Conservation (phyloP, 1,284 basidiomycete species). For the Marasmius fiardii region DNA sequence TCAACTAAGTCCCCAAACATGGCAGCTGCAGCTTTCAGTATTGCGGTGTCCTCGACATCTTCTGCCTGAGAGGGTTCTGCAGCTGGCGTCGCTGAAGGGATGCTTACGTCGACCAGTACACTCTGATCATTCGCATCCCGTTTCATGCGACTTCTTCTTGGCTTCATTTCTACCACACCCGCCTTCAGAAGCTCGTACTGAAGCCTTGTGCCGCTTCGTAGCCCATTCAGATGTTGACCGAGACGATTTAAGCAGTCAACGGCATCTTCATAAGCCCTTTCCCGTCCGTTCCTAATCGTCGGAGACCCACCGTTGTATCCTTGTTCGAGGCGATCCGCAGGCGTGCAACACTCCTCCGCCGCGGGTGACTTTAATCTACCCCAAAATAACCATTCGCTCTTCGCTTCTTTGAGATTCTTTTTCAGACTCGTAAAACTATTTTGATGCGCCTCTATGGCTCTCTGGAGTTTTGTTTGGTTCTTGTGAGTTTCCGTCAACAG, state of each 20-base stretch:
- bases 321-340: conserved; percentile 27
- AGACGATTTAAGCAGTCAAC: conserved; percentile 82
- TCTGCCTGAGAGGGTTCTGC: conserved; percentile 23
- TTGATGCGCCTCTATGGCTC: conserved; percentile 80
- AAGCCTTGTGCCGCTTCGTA: conserved; percentile 78
- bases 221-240: conserved; percentile 87
- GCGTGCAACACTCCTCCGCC: conserved; percentile 3
- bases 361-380: conserved; percentile 2
- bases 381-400: conserved; percentile 67
- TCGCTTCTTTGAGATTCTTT: conserved; percentile 79
- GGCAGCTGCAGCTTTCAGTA: conserved; percentile 64
- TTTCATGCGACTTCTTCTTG: conserved; percentile 26
- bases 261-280: conserved; percentile 76
- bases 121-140: conserved; percentile 10
- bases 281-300: conserved; percentile 27
- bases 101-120: conserved; percentile 14
- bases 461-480: conserved; percentile 61
- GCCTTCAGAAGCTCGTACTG: conserved; percentile 80
- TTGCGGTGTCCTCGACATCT: conserved; percentile 52
- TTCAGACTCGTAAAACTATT: conserved; percentile 86
- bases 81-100: conserved; percentile 6
- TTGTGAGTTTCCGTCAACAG: conserved; percentile 72
- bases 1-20: conserved; percentile 85
- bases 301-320: conserved; percentile 14
- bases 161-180: conserved; percentile 45